These are phyloP conservation scores for Pyrenophora tritici-repentis DNA, from an alignment of 2,329 filamentous ascomycete genomes.

Conservation along the genomic window DNA sequence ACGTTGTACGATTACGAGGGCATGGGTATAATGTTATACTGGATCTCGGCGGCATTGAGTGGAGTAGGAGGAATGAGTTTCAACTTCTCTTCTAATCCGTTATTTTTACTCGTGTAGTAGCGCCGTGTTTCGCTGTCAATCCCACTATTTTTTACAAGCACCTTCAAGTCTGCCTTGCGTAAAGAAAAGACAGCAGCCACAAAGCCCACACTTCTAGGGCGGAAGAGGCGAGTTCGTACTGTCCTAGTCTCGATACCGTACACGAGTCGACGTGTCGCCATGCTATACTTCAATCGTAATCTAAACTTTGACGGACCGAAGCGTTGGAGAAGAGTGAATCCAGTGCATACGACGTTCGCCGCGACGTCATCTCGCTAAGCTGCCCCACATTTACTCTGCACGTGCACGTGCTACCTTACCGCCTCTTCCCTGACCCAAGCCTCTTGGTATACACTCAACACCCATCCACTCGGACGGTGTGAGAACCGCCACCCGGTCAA, in stretches of 20 bases:
- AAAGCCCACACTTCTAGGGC: not conserved
- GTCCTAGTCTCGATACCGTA: not conserved
- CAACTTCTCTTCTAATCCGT: conserved; percentile 1
- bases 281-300: conserved; percentile 1
- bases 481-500: conserved; percentile 25
- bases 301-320: conserved; percentile 7
- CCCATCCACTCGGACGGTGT: conserved; percentile 35
- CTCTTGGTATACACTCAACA: conserved; percentile 8
- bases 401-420: conserved; percentile 27
- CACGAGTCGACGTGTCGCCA: not conserved
- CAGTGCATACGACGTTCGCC: conserved; percentile 9
- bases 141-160: conserved; percentile 17
- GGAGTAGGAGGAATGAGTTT: not conserved
- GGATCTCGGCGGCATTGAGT: conserved; percentile 20
- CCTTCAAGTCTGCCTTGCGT: conserved; percentile 24
- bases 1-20: conserved; percentile 17
- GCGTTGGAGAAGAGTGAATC: conserved; percentile 5
- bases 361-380: conserved; percentile 28
- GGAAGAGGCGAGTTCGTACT: not conserved
- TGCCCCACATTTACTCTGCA: conserved; percentile 12
- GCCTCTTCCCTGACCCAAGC: conserved; percentile 29
- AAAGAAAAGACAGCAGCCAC: conserved; percentile 5
- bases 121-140: conserved; percentile 5
- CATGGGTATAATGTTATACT: conserved; percentile 17
- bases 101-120: conserved; percentile 1